Evolutionary conservation across 31 red algal genomes (phyloP).

Genomic region (Porphyra umbilicalis): DNA sequence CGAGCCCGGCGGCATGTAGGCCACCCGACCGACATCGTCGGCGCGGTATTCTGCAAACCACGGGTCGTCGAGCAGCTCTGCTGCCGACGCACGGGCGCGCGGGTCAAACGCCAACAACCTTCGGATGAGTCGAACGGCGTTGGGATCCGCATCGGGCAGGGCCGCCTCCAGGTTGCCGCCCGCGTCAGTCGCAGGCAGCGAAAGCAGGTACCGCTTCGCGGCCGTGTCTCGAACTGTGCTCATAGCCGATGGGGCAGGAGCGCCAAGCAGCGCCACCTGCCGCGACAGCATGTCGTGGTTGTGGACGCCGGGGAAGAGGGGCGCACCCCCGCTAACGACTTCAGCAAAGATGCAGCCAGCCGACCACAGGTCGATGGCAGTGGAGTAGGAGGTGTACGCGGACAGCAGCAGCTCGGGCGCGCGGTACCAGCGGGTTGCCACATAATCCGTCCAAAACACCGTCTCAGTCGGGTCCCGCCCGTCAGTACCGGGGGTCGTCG

Average conservation of each 20-base stretch:
- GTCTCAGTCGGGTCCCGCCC: constrained; percentile 38
- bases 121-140: constrained; percentile 52
- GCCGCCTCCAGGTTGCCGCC: constrained; percentile 31
- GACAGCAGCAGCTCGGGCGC: constrained; percentile 97
- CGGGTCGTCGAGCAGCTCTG: constrained; percentile 58
- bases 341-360: constrained; percentile 97
- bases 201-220: constrained; percentile 37
- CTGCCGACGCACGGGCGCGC: constrained; percentile 46
- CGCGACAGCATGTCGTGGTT: constrained; percentile 68
- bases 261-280: constrained; percentile 65
- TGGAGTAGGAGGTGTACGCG: constrained; percentile 67
- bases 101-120: constrained; percentile 86
- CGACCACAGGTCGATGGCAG: constrained; percentile 99
- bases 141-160: constrained; percentile 34
- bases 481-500: constrained; percentile 5
- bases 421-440: constrained; percentile 96
- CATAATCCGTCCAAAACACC: constrained; percentile 97
- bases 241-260: constrained; percentile 37
- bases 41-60: constrained; percentile 44
- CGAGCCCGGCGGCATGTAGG: constrained; percentile 8
- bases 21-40: neutral
- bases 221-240: constrained; percentile 61
- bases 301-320: constrained; percentile 88
- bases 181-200: constrained; percentile 20
- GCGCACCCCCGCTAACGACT: constrained; percentile 76